Base-by-base conservation (phyloP, 2,329 filamentous ascomycete genomes). In the Pestalotiopsis fici region DNA sequence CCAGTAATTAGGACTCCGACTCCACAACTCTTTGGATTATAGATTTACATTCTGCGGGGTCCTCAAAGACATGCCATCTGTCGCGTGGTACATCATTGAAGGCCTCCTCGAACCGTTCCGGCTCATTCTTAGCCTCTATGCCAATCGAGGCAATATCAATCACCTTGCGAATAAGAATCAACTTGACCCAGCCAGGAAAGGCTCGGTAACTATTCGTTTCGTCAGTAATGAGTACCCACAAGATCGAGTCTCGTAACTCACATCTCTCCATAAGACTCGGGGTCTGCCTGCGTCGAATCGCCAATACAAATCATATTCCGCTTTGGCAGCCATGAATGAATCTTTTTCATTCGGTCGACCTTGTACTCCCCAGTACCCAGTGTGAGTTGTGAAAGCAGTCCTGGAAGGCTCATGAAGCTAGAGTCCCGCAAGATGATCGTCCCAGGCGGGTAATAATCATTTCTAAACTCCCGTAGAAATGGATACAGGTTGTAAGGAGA, bases 401-500 rank as follows among this genome's bases (percentile, higher is more conserved):
- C 94, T 1, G 90, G 87, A 1, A 98, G 82, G 62, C 93, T 95
- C 86, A 93, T 91, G 93, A 93, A 97, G 66, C 90, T 93, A 9
- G 91, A 90, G 74, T 98, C 94, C 50, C 95, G 91, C 6, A 98
- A 86, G 43, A 98, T 88, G 69, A 98, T 86, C 27, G 93, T 93
- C 12, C 95, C 95, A 2, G 86, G 86, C 0, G 92, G 93, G 76
- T 91, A 98, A 35, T 54, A 82, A 1, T 84, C 77, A 65, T 90
- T 82, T 43, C 94, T 85, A 80, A 98, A 98, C 0, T 85, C 78
- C 66, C 87, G 90, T 27, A 98, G 86, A 79, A 98, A 96, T 0
- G 93, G 92, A 76, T 98, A 98, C 11, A 98, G 87, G 73, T 97
- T 97, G 83, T 98, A 98, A 0, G 95, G 95, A 0, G 94, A 97